These are phyloP conservation scores for Castanea mollissima DNA, from an alignment of 306 rosid genomes.

Conservation along the genomic window DNA sequence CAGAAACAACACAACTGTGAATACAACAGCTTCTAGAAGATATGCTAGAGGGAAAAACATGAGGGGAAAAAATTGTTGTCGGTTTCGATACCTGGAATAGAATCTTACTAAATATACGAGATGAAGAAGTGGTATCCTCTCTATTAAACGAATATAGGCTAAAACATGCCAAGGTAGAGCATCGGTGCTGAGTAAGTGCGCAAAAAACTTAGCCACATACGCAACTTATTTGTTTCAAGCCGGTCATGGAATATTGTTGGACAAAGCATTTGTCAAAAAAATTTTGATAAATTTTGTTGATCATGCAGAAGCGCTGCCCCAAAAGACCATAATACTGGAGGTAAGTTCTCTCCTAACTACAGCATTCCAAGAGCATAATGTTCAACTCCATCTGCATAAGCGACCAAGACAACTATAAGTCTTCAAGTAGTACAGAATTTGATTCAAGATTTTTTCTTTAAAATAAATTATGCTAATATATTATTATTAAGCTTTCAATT, in stretches of 20 bases:
- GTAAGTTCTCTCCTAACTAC: constrained; percentile 90
- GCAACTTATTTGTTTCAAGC: neutral
- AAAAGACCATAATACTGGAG: constrained; percentile 84
- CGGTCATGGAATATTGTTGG: constrained; percentile 65
- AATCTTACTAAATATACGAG: too few relatives aligned
- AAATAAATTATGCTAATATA: too few relatives aligned
- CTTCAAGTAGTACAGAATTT: neutral
- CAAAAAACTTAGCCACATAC: constrained; percentile 77
- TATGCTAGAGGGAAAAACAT: too few relatives aligned
- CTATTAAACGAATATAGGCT: too few relatives aligned
- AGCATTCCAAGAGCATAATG: constrained; percentile 82
- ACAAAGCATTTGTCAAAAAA: constrained; percentile 90
- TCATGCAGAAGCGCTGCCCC: constrained; percentile 85
- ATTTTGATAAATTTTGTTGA: constrained; percentile 81
- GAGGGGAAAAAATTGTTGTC: too few relatives aligned
- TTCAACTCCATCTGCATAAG: constrained; percentile 71
- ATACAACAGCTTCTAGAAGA: too few relatives aligned
- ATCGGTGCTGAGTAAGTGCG: constrained; percentile 84
- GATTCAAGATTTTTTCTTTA: neutral
- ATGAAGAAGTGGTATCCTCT: too few relatives aligned
- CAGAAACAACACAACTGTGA: too few relatives aligned
- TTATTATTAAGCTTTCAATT: too few relatives aligned
- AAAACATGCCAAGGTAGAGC: constrained; percentile 31
- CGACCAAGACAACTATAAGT: constrained; percentile 7
- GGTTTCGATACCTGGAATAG: too few relatives aligned